These are phyloP conservation scores for Sclerotinia spermophila DNA, from an alignment of 2,329 filamentous ascomycete species.

Conservation along the genomic window DNA sequence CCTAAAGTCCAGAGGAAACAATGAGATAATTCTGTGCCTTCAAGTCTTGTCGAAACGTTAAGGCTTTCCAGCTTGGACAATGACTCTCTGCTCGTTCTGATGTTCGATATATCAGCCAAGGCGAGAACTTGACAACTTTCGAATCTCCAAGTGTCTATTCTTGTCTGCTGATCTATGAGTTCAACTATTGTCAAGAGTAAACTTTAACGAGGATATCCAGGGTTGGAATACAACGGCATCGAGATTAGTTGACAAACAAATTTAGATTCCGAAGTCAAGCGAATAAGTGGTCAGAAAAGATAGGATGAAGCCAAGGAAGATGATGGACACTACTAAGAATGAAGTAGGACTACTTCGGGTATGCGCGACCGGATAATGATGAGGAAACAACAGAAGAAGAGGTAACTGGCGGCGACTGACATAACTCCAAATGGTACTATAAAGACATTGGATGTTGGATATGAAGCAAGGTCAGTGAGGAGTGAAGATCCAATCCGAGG, in stretches of 20 bases:
- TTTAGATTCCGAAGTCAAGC: slow-evolving; percentile 18
- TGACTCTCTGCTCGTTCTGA: slow-evolving; percentile 23
- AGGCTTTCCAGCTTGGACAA: slow-evolving; percentile 30
- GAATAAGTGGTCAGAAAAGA: slow-evolving; percentile 22
- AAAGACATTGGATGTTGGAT: slow-evolving; percentile 25
- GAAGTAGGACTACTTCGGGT: slow-evolving; percentile 33
- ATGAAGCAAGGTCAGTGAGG: slow-evolving; percentile 22
- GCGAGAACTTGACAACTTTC: slow-evolving; percentile 20
- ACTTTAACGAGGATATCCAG: slow-evolving; percentile 13
- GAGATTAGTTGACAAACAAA: slow-evolving; percentile 19
- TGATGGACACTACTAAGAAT: slow-evolving; percentile 24
- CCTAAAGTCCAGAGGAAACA: slow-evolving; percentile 30
- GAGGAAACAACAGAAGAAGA: slow-evolving; percentile 31
- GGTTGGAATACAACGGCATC: slow-evolving; percentile 22
- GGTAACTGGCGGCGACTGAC: slow-evolving; percentile 33
- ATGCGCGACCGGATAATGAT: slow-evolving; percentile 33
- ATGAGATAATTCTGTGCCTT: slow-evolving; percentile 24
- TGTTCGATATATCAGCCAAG: slow-evolving; percentile 28
- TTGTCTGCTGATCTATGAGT: neutral
- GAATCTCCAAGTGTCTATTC: neutral
- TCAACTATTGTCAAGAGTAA: neutral
- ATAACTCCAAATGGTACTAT: slow-evolving; percentile 27
- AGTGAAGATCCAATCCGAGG: slow-evolving; percentile 3
- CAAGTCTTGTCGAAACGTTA: slow-evolving; percentile 28
- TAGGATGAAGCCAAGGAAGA: slow-evolving; percentile 23